These are phyloP conservation scores for Drechslerella coelobrocha DNA, from an alignment of 2,329 filamentous ascomycete species.

Conservation along the genomic window DNA sequence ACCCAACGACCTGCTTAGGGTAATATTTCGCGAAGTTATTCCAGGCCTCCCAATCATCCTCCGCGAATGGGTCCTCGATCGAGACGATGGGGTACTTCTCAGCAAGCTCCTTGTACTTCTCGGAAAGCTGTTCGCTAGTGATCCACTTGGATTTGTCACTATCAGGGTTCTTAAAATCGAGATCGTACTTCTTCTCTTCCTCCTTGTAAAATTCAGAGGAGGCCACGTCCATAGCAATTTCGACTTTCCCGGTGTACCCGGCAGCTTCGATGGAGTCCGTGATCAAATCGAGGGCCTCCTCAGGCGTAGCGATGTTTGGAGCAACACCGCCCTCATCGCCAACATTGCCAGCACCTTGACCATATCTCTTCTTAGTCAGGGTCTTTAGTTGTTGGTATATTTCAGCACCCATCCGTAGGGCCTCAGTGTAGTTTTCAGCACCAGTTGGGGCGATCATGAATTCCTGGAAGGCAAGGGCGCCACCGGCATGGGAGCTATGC, in stretches of 20 bases:
- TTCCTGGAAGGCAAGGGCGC: slow-evolving; percentile 92
- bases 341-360: slow-evolving; percentile 97
- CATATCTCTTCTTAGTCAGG: slow-evolving; percentile 99
- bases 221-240: slow-evolving; percentile 99
- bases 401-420: slow-evolving; percentile 93
- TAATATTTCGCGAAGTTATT: slow-evolving; percentile 99
- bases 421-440: slow-evolving; percentile 91
- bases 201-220: slow-evolving; percentile 99
- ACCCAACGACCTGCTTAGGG: slow-evolving; percentile 94
- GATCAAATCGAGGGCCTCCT: slow-evolving; percentile 97
- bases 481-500: slow-evolving; percentile 89
- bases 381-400: slow-evolving; percentile 98
- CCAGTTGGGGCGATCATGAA: slow-evolving; percentile 91
- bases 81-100: slow-evolving; percentile 98
- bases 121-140: slow-evolving; percentile 95
- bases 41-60: slow-evolving; percentile 99
- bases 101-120: slow-evolving; percentile 83
- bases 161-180: slow-evolving; percentile 99
- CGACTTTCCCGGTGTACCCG: slow-evolving; percentile 93
- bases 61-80: slow-evolving; percentile 98
- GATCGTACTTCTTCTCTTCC: slow-evolving; percentile 98
- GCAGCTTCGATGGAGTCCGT: slow-evolving; percentile 90
- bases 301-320: slow-evolving; percentile 94
- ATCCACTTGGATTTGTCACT: slow-evolving; percentile 97
- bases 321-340: slow-evolving; percentile 99